Percentiles rank a stretch among this genome's conserved stretches.
Evolutionary conservation across 1,284 basidiomycete species (phyloP).

Genomic region (Ustilago shanxiensis): DNA sequence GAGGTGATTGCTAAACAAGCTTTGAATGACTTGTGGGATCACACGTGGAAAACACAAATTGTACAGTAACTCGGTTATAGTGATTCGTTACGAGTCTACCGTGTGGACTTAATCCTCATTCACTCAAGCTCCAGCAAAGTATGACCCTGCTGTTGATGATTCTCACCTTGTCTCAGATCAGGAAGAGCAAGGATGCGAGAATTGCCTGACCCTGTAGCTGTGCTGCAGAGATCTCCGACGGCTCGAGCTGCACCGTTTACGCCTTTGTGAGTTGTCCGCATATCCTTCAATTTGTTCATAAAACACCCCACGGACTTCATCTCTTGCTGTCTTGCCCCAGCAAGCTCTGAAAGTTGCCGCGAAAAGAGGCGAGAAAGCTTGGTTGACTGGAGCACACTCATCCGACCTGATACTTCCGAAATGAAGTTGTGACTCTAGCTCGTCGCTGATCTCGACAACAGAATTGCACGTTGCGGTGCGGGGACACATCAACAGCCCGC

Average conservation of each 20-base stretch:
- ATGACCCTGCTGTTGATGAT: not conserved
- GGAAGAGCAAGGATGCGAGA: not conserved
- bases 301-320: constrained; percentile 12
- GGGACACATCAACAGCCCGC: not conserved
- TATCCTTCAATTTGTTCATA: constrained; percentile 15
- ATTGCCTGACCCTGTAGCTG: not conserved
- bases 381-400: constrained; percentile 15
- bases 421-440: constrained; percentile 19
- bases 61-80: too few relatives aligned
- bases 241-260: constrained; percentile 9
- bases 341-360: constrained; percentile 12
- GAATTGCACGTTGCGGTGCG: not conserved
- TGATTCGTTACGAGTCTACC: too few relatives aligned
- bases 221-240: not conserved
- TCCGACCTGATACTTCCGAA: constrained; percentile 28
- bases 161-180: constrained; percentile 1
- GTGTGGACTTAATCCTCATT: not conserved
- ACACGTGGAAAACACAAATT: too few relatives aligned
- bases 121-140: not conserved
- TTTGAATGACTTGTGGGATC: not conserved
- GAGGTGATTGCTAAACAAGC: not conserved
- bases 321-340: not conserved
- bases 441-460: not conserved
- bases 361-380: not conserved
- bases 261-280: not conserved